Conservation (phyloP, 495 filamentous ascomycete species). For the Penicillium goetzii region DNA sequence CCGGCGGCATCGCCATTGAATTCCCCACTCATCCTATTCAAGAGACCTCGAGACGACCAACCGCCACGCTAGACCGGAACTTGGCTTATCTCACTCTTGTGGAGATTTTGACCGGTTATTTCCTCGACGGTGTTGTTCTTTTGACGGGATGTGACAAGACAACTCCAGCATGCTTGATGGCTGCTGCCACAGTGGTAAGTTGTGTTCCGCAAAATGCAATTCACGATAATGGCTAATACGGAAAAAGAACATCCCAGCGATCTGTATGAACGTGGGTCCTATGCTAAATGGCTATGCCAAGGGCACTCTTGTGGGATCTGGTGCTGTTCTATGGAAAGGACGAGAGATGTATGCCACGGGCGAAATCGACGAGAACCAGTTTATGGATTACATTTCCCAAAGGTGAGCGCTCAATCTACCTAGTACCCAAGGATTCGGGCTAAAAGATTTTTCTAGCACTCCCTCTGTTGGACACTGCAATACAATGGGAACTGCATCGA, state of each 20-base stretch:
- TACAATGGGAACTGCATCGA: slow-evolving; percentile 62
- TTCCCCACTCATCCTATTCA: slow-evolving; percentile 62
- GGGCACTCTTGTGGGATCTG: slow-evolving; percentile 48
- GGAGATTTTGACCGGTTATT: slow-evolving; percentile 56
- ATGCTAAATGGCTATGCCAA: slow-evolving; percentile 58
- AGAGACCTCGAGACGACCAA: slow-evolving; percentile 53
- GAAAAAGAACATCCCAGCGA: slow-evolving; percentile 54
- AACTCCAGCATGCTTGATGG: slow-evolving; percentile 59
- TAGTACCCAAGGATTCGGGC: no score
- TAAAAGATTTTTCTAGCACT: slow-evolving; percentile 30
- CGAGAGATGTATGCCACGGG: slow-evolving; percentile 56
- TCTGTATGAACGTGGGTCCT: slow-evolving; percentile 59
- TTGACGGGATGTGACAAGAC: slow-evolving; percentile 64
- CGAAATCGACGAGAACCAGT: slow-evolving; percentile 51
- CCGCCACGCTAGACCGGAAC: slow-evolving; percentile 58
- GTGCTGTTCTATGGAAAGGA: slow-evolving; percentile 55
- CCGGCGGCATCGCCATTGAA: slow-evolving; percentile 59
- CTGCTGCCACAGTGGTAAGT: slow-evolving; percentile 58
- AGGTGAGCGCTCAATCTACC: slow-evolving; percentile 35
- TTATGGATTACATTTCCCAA: slow-evolving; percentile 54
- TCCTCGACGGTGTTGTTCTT: slow-evolving; percentile 58
- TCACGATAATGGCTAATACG: neutral
- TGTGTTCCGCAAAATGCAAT: neutral
- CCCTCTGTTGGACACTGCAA: slow-evolving; percentile 60
- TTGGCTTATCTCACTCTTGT: slow-evolving; percentile 56